Evolutionary conservation across 345 rosid genomes (phyloP).

Genomic region (Gossypium longicalyx): DNA sequence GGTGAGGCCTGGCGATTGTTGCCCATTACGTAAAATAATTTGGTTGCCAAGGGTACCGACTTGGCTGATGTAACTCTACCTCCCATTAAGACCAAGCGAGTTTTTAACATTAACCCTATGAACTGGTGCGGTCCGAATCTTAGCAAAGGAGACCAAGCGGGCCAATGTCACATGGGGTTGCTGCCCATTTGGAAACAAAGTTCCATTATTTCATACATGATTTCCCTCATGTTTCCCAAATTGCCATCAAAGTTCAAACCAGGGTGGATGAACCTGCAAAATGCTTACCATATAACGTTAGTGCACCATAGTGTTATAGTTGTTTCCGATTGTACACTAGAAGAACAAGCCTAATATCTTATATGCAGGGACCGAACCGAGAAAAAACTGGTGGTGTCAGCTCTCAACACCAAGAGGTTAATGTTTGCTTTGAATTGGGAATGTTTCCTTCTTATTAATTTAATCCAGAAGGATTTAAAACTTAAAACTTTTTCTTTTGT

Average conservation of each 20-base stretch:
- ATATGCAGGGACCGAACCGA: neutral
- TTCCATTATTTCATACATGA: neutral
- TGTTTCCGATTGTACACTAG: neutral
- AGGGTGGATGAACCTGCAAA: neutral
- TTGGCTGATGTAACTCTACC: too few relatives aligned
- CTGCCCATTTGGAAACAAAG: neutral
- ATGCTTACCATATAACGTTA: neutral
- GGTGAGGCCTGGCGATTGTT: too few relatives aligned
- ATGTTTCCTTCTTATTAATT: too few relatives aligned
- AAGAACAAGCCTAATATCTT: neutral
- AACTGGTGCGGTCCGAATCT: neutral
- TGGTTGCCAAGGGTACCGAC: too few relatives aligned
- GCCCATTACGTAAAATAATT: too few relatives aligned
- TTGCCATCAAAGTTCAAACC: neutral
- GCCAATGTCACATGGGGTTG: neutral
- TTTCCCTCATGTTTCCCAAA: neutral
- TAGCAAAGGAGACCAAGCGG: slow-evolving; percentile 1
- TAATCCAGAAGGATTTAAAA: too few relatives aligned
- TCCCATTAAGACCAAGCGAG: too few relatives aligned
- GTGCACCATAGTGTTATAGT: neutral
- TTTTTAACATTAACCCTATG: neutral
- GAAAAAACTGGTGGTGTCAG: too few relatives aligned
- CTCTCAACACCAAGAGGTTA: too few relatives aligned
- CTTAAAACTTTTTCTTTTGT: too few relatives aligned
- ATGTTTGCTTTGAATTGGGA: too few relatives aligned